phyloP scores from a whole-genome alignment of 495 filamentous ascomycete genomes.

The Pseudoneurospora amorphoporcata region DNA sequence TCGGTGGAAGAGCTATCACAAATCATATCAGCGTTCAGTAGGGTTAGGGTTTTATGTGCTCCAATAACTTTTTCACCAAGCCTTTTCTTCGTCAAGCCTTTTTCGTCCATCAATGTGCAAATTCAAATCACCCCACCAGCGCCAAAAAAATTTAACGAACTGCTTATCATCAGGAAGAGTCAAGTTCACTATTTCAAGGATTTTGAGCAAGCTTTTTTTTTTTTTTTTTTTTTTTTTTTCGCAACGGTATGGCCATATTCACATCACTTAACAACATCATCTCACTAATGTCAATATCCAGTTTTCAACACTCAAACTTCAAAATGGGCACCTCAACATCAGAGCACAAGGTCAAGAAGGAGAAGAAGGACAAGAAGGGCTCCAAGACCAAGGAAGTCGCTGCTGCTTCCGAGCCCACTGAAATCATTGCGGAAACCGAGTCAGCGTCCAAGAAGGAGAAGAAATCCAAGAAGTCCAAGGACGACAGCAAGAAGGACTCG shows the following conservation, averaged over 20 bases:
- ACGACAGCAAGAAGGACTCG: constrained; percentile 10
- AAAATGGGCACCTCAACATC: background rate
- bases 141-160: background rate
- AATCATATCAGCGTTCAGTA: background rate
- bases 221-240: too few relatives aligned
- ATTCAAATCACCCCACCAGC: background rate
- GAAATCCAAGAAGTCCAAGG: constrained; percentile 11
- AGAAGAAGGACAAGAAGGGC: background rate
- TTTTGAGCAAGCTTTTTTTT: too few relatives aligned
- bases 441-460: constrained; percentile 19
- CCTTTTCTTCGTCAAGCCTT: background rate
- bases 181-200: background rate
- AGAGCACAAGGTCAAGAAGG: background rate
- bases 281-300: background rate
- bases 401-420: background rate
- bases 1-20: background rate
- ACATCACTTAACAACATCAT: background rate
- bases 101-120: constrained; percentile 1
- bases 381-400: constrained; percentile 4
- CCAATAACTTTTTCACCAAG: background rate
- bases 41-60: constrained; percentile 3
- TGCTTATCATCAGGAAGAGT: background rate
- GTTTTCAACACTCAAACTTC: background rate
- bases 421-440: background rate
- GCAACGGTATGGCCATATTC: background rate